Conservation (phyloP, 2,329 filamentous ascomycete genomes). For the Bipolaris bicolor region DNA sequence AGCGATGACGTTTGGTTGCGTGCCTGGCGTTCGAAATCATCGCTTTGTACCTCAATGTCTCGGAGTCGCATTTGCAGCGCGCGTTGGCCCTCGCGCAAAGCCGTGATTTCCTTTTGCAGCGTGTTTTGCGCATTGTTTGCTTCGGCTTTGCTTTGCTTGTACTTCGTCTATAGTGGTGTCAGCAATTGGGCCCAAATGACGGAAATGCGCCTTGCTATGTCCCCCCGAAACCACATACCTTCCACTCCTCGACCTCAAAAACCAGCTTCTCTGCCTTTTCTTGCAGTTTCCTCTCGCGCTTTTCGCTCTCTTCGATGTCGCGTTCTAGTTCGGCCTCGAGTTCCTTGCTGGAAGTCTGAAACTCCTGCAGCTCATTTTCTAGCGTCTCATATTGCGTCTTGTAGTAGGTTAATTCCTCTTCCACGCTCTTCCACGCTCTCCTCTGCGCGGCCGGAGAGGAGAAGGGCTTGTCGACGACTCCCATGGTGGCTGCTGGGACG, state of each 20-base stretch:
- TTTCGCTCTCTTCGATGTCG: slow-evolving; percentile 94
- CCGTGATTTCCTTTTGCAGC: slow-evolving; percentile 95
- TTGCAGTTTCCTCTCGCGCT: slow-evolving; percentile 82
- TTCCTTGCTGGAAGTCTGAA: slow-evolving; percentile 91
- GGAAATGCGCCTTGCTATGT: not conserved
- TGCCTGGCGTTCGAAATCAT: slow-evolving; percentile 96
- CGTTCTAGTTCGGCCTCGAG: slow-evolving; percentile 93
- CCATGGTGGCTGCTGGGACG: slow-evolving; percentile 36
- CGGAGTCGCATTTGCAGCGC: slow-evolving; percentile 81
- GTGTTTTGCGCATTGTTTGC: slow-evolving; percentile 81
- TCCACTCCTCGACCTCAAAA: slow-evolving; percentile 98
- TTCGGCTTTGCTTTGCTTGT: slow-evolving; percentile 92
- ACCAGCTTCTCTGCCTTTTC: slow-evolving; percentile 83
- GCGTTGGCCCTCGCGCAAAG: slow-evolving; percentile 81
- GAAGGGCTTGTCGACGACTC: slow-evolving; percentile 31
- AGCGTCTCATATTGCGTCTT: slow-evolving; percentile 94
- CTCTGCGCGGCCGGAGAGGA: slow-evolving; percentile 37
- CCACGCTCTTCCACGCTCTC: slow-evolving; percentile 49
- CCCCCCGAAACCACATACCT: slow-evolving; percentile 64
- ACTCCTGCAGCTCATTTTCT: slow-evolving; percentile 89
- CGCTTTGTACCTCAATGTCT: slow-evolving; percentile 96
- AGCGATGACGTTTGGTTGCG: slow-evolving; percentile 94
- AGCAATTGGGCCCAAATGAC: not conserved
- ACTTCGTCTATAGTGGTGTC: slow-evolving; percentile 72
- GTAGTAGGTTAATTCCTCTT: slow-evolving; percentile 90